phyloP scores from a whole-genome alignment of 1,284 basidiomycete species.

The Hypsizygus ulmarius region DNA sequence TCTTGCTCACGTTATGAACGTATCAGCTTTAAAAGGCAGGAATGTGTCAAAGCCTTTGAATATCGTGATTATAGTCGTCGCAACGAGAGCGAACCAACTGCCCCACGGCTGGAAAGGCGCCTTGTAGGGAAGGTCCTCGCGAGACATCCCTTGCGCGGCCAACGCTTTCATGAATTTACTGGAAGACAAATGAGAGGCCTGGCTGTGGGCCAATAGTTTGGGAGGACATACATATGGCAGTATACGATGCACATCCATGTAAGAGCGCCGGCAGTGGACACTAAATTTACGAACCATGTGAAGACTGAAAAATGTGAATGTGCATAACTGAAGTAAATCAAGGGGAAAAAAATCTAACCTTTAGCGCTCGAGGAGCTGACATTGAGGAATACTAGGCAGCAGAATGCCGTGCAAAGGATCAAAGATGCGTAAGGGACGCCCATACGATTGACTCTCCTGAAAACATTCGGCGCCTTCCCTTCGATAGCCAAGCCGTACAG shows the following conservation, averaged over 20 bases:
- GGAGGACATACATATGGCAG: slow-evolving; percentile 56
- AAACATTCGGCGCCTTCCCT: slow-evolving; percentile 58
- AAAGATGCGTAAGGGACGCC: slow-evolving; percentile 61
- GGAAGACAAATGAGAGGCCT: neutral
- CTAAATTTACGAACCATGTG: slow-evolving; percentile 69
- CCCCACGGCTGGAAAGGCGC: slow-evolving; percentile 67
- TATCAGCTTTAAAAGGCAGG: slow-evolving; percentile 55
- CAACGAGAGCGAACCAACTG: slow-evolving; percentile 58
- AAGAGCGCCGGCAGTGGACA: slow-evolving; percentile 67
- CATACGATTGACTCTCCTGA: slow-evolving; percentile 53
- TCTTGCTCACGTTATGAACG: slow-evolving; percentile 54
- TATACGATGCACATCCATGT: slow-evolving; percentile 74
- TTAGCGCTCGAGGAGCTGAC: slow-evolving; percentile 50
- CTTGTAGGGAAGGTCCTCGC: slow-evolving; percentile 65
- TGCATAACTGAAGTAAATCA: slow-evolving; percentile 10
- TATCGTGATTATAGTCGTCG: slow-evolving; percentile 59
- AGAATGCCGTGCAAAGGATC: slow-evolving; percentile 57
- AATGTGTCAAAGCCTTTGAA: slow-evolving; percentile 75
- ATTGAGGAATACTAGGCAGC: slow-evolving; percentile 61
- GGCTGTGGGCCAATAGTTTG: neutral
- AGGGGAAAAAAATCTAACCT: slow-evolving; percentile 32
- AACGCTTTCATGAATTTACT: slow-evolving; percentile 71
- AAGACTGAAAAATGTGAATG: slow-evolving; percentile 44
- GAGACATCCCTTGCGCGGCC: slow-evolving; percentile 60
- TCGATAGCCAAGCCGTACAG: slow-evolving; percentile 69